Evolutionary conservation across 352 stramenopile species (phyloP).

Genomic region (Peronospora belbahrii): DNA sequence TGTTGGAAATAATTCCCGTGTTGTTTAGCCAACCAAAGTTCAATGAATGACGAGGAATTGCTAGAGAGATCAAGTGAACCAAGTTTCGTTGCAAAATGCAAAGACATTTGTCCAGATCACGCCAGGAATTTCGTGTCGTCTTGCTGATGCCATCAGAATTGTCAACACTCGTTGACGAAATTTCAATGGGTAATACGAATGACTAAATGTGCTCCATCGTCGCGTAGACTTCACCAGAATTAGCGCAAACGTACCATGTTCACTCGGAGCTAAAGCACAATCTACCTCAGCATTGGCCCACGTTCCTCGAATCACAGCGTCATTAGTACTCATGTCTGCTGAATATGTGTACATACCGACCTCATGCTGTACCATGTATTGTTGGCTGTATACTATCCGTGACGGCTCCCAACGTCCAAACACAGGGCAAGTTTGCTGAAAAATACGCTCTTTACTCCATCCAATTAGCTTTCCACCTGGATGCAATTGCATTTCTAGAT

Average conservation of each 20-base stretch:
- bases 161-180: conserved; percentile 34
- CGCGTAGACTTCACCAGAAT: conserved; percentile 33
- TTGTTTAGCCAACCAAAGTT: no score
- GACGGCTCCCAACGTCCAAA: conserved; percentile 32
- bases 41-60: no score
- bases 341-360: conserved; percentile 50
- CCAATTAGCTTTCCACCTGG: conserved; percentile 30
- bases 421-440: conserved; percentile 39
- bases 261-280: conserved; percentile 21
- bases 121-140: conserved; percentile 32
- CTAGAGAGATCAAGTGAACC: conserved; percentile 33
- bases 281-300: conserved; percentile 46
- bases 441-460: conserved; percentile 45
- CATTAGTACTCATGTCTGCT: conserved; percentile 30
- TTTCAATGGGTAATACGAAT: conserved; percentile 31
- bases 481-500: conserved; percentile 39
- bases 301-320: conserved; percentile 32
- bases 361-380: conserved; percentile 55
- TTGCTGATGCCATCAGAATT: conserved; percentile 41
- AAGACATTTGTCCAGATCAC: conserved; percentile 49
- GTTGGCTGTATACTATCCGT: conserved; percentile 36
- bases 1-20: no score
- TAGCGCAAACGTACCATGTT: conserved; percentile 55
- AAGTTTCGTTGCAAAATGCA: conserved; percentile 44
- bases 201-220: conserved; percentile 40